Evolutionary conservation across 805 yeast species (phyloP).

Genomic region (Candida alai): DNA sequence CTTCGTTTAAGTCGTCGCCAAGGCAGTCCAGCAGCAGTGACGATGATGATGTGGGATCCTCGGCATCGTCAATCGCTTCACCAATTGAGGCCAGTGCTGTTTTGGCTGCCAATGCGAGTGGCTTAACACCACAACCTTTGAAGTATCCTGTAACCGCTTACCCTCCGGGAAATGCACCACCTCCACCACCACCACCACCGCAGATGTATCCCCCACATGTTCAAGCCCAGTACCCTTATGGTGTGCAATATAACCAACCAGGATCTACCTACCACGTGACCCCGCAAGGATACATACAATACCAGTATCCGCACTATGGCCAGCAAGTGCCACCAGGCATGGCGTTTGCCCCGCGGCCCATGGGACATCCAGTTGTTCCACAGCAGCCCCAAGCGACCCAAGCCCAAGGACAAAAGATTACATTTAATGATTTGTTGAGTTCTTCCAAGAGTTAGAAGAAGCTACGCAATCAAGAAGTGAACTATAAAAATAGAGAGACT

Average conservation of each 20-base stretch:
- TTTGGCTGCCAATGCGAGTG: constrained; percentile 1
- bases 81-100: constrained; percentile 2
- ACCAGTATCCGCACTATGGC: constrained; percentile 18
- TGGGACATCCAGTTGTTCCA: constrained; percentile 23
- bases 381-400: constrained; percentile 11
- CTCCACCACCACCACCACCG: too few species aligned
- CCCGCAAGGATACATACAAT: constrained; percentile 31
- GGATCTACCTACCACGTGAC: constrained; percentile 29
- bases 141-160: constrained; percentile 33
- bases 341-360: constrained; percentile 28
- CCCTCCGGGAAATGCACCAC: constrained; percentile 19
- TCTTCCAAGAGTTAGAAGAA: constrained; percentile 6
- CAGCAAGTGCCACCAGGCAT: constrained; percentile 21
- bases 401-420: constrained; percentile 33
- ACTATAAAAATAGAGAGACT: too few species aligned
- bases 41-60: constrained; percentile 9
- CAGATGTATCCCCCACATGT: constrained; percentile 6
- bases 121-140: constrained; percentile 4
- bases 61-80: constrained; percentile 10
- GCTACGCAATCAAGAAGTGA: too few species aligned
- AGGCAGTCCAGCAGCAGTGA: constrained; percentile 10
- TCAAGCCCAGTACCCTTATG: constrained; percentile 8
- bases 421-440: constrained; percentile 32
- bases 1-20: constrained; percentile 40
- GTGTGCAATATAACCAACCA: constrained; percentile 19